phyloP scores from a whole-genome alignment of 2,329 filamentous ascomycete species.

The Fusarium sp. region DNA sequence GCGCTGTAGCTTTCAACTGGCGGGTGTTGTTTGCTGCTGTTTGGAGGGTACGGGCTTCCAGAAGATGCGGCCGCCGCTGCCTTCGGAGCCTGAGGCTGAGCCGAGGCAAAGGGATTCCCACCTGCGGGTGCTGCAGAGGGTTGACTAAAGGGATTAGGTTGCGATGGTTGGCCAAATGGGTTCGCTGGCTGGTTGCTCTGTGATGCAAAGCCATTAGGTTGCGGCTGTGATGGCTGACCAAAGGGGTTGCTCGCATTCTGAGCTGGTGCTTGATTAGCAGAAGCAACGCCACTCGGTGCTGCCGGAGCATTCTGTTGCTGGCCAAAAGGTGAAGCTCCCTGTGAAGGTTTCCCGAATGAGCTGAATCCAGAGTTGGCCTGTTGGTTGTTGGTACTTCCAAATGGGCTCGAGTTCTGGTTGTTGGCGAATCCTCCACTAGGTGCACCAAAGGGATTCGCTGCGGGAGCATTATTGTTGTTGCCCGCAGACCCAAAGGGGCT shows the following conservation, averaged over 20 bases:
- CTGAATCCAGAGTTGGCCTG: slow-evolving; percentile 31
- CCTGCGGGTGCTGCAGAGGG: slow-evolving; percentile 28
- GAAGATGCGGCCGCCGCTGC: slow-evolving; percentile 9
- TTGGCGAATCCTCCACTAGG: slow-evolving; percentile 22
- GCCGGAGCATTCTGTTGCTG: slow-evolving; percentile 29
- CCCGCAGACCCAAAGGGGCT: slow-evolving; percentile 43
- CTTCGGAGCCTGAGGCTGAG: slow-evolving; percentile 17
- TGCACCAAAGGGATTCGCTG: slow-evolving; percentile 47
- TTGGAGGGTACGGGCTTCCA: slow-evolving; percentile 58
- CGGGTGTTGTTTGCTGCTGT: slow-evolving; percentile 59
- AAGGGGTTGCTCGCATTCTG: slow-evolving; percentile 44
- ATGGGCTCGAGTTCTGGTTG: slow-evolving; percentile 35
- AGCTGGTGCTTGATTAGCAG: slow-evolving; percentile 26
- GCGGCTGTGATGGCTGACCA: slow-evolving; percentile 40
- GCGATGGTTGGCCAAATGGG: slow-evolving; percentile 44
- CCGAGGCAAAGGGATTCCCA: slow-evolving; percentile 42
- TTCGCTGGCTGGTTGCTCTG: slow-evolving; percentile 39
- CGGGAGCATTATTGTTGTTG: slow-evolving; percentile 35
- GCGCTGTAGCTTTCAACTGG: slow-evolving; percentile 57
- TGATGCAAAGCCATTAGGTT: slow-evolving; percentile 38
- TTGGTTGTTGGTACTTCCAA: slow-evolving; percentile 31
- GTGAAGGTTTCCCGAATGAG: slow-evolving; percentile 46
- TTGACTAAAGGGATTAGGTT: slow-evolving; percentile 44
- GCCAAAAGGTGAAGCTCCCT: slow-evolving; percentile 38
- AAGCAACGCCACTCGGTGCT: slow-evolving; percentile 46